Evolutionary conservation across 139 green algal species (phyloP), one percentile per base, ranked within the genome.

Genomic region (Marvania coccoides): DNA sequence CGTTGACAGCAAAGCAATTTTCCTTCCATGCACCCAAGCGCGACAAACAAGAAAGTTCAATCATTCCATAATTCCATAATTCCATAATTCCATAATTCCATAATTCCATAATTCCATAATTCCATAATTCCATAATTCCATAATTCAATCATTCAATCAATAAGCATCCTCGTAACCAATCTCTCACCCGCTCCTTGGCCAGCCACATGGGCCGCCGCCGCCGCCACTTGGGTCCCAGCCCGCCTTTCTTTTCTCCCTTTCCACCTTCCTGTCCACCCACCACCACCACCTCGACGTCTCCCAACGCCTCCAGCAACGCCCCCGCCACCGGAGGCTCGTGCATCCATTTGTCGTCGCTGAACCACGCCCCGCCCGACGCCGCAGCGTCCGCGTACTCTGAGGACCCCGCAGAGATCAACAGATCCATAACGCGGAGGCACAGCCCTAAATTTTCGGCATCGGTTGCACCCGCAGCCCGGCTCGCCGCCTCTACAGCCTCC

Each of bases 171-270:
- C n/a, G n/a, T n/a, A n/a, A n/a, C n/a, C n/a, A n/a, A n/a, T n/a
- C n/a, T n/a, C n/a, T n/a, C n/a, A n/a, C n/a, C n/a, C n/a, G 59
- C 54, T 86, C 79, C 4, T 65, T 69, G 15, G 77, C 69, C 39
- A 88, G 65, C 81, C 81, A 88, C 29, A 69, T 45, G 24, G 81
- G 81, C 9, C 74, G 61, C 57, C 65, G 55, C 14, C 63, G 40
- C 1, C 63, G 39, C 79, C 76, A 85, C 40, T 59, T 34, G 13
- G n/a, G 9, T 30, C 53, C 4, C 26, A 55, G 9, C 24, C 58
- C 26, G 10, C 58, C 26, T 54, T 34, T 8, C 31, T 31, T 40
- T 28, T 19, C 42, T 34, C 31, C 23, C 26, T 8, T 24, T 56
- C 42, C 23, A 37, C 37, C 30, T 35, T 6, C 36, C 61, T 14